These are phyloP conservation scores for Gossypium lobatum DNA, from an alignment of 441 rosid genomes.

Conservation along the genomic window DNA sequence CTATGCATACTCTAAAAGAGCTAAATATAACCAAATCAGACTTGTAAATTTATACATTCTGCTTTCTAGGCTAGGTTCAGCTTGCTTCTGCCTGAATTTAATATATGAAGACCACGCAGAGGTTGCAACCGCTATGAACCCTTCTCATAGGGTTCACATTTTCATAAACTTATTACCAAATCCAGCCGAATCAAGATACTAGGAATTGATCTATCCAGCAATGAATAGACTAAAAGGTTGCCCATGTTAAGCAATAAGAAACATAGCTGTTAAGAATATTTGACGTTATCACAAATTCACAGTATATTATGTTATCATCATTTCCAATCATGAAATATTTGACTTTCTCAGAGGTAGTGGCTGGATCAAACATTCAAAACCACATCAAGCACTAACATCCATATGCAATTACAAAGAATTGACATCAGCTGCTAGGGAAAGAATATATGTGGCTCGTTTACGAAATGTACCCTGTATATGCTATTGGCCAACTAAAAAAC, in stretches of 20 bases:
- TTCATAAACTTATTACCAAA: neutral
- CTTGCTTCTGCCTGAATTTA: constrained; percentile 4
- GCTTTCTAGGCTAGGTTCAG: constrained; percentile 1
- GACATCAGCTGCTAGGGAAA: neutral
- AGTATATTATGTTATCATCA: neutral
- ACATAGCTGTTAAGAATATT: neutral
- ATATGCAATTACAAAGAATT: neutral
- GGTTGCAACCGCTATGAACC: neutral
- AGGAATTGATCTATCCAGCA: constrained; percentile 1
- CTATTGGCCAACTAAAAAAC: neutral
- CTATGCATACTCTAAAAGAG: neutral
- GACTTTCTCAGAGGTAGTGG: neutral
- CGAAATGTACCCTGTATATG: neutral
- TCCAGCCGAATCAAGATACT: neutral
- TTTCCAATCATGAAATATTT: neutral
- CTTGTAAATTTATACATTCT: neutral
- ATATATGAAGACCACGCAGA: neutral
- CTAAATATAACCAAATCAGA: constrained; percentile 1
- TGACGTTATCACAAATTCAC: neutral
- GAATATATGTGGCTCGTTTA: neutral
- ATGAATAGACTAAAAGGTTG: neutral
- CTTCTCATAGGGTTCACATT: neutral
- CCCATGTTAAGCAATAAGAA: neutral
- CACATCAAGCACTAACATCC: neutral
- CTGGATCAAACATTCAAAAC: neutral